Evolutionary conservation across 306 rosid species (phyloP).

Genomic region (Styphnolobium japonicum): DNA sequence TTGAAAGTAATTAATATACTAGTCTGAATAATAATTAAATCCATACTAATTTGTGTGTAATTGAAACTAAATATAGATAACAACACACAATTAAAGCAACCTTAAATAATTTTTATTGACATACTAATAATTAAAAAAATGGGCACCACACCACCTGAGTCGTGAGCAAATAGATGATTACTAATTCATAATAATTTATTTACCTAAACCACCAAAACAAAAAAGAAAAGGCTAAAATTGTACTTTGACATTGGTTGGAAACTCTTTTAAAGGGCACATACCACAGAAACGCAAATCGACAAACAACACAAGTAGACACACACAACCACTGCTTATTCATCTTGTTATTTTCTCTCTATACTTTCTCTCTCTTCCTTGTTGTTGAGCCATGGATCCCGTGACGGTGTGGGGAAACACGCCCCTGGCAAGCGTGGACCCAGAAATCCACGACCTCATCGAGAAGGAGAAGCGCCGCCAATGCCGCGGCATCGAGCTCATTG

Average conservation of each 20-base stretch:
- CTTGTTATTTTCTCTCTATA: too few relatives aligned
- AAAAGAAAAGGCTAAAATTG: slow-evolving; percentile 1
- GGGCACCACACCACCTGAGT: too few relatives aligned
- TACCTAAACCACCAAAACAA: background rate
- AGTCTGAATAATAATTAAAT: too few relatives aligned
- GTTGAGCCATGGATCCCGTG: slow-evolving; percentile 63
- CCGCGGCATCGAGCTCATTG: slow-evolving; percentile 91
- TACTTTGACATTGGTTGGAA: background rate
- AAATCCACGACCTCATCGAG: slow-evolving; percentile 83
- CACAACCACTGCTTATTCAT: too few relatives aligned
- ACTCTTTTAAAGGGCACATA: background rate
- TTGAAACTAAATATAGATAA: too few relatives aligned
- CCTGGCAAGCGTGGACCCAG: slow-evolving; percentile 60
- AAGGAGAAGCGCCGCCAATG: slow-evolving; percentile 91
- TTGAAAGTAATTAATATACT: too few relatives aligned
- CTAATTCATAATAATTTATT: too few relatives aligned
- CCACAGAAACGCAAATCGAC: background rate
- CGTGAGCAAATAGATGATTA: too few relatives aligned
- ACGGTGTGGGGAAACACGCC: slow-evolving; percentile 72
- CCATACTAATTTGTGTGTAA: too few relatives aligned
- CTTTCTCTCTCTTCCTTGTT: background rate
- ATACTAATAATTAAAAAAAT: too few relatives aligned
- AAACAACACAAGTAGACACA: background rate
- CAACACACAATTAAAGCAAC: too few relatives aligned
- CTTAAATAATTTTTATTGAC: too few relatives aligned